Evolutionary conservation across 148 eudicot species (phyloP).

Genomic region (Talinum fruticosum): DNA sequence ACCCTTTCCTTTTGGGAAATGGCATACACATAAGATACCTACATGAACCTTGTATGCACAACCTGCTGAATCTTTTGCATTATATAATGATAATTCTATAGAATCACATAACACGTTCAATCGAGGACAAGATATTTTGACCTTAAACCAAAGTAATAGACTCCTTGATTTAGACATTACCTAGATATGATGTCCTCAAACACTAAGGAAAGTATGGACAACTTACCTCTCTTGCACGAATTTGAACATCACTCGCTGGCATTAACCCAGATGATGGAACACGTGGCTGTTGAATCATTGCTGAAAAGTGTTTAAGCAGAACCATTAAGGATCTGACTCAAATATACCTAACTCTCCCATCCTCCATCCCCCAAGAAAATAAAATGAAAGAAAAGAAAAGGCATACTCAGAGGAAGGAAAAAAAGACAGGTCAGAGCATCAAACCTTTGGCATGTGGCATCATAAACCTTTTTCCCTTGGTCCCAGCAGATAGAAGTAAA

Average conservation of each 20-base stretch:
- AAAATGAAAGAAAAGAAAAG: no score
- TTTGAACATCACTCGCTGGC: conserved; percentile 75
- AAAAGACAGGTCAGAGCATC: conserved; percentile 1
- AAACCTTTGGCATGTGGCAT: conserved; percentile 86
- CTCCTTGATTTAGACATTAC: not conserved
- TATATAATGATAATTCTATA: no score
- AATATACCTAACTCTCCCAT: conserved; percentile 4
- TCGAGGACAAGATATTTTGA: not conserved
- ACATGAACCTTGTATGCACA: no score
- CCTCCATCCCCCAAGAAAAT: no score
- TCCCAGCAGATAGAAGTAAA: conserved; percentile 88
- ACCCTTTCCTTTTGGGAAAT: not conserved
- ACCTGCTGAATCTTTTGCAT: no score
- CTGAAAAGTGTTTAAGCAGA: conserved; percentile 36
- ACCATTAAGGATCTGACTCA: conserved; percentile 9
- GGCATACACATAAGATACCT: not conserved
- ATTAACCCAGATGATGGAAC: conserved; percentile 72
- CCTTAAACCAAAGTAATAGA: not conserved
- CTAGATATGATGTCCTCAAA: not conserved
- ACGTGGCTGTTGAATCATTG: conserved; percentile 72
- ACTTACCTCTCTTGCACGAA: conserved; percentile 80
- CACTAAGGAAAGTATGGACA: not conserved
- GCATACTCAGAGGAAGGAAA: not conserved
- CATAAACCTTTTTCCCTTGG: conserved; percentile 82
- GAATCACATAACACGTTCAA: no score